Base-by-base conservation (phyloP, 1,139 yeast genomes). In the Geotrichum histeridarum region DNA sequence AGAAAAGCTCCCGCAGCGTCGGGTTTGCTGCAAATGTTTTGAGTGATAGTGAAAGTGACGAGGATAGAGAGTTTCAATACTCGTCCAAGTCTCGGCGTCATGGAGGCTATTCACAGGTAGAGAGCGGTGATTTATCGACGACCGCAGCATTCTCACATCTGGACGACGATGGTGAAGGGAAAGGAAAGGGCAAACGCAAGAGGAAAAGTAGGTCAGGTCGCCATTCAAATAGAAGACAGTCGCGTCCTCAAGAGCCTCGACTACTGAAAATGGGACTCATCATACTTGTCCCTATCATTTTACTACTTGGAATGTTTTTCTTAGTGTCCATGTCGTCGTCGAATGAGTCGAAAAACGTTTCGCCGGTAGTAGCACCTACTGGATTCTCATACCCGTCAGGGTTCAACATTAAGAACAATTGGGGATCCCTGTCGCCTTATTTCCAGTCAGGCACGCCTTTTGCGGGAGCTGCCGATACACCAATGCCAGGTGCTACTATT, bases 381-480 rank as follows among this genome's bases (percentile, higher is more conserved):
- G 76, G 76, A 11, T 59, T 64, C 6, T 59, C 63, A 2, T 71
- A 64, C 57, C 67, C 70, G 9, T 61, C 67, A 31, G 74, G 73
- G 42, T 73, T 73, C 59, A 67, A 72, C 59, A 72, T 72, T 69
- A 66, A 65, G 59, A 71, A 72, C 54, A 71, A 73, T 50, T 73
- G 76, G 76, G 76, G 76, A 32, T 59, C 73, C 8, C 63, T 67
- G 49, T 70, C 75, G 35, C 76, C 76, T 12, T 73, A 70, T 59
- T 72, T 72, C 58, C 73, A 70, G 27, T 61, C 70, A n/a, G 76
- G 76, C 18, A 61, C 63, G 8, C 62, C 64, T 8, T 71, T 66
- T 53, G 48, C 48, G 15, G 51, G 55, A 8, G 32, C 48, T 6
- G 17, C 30, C 18, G 49, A 35, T 14, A 32, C 32, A 8, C 59